These are phyloP conservation scores for Extremus antarcticus DNA, from an alignment of 495 filamentous ascomycete species.

Conservation along the genomic window DNA sequence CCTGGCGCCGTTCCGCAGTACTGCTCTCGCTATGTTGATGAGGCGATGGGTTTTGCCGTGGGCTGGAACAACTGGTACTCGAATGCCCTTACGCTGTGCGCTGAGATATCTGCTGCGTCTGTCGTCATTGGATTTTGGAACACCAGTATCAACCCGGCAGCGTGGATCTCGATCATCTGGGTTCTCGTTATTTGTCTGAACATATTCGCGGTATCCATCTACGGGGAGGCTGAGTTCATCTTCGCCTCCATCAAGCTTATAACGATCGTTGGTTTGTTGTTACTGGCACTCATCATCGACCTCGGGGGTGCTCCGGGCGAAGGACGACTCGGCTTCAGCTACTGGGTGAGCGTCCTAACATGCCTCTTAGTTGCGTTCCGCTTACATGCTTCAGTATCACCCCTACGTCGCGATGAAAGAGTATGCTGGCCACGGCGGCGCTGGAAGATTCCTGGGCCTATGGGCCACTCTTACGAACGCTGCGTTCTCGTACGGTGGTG, in stretches of 20 bases:
- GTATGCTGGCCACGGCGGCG: constrained; percentile 38
- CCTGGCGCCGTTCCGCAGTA: background rate
- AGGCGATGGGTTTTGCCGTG: constrained; percentile 34
- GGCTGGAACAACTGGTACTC: constrained; percentile 37
- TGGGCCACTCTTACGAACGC: constrained; percentile 35
- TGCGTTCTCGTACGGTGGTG: constrained; percentile 43
- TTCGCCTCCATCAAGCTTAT: constrained; percentile 53
- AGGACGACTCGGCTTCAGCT: constrained; percentile 32
- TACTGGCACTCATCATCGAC: constrained; percentile 58
- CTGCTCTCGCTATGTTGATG: background rate
- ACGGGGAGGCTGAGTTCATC: constrained; percentile 51
- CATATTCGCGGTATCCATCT: constrained; percentile 28
- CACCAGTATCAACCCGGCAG: constrained; percentile 40
- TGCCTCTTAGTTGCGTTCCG: too few species aligned
- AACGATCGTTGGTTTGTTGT: constrained; percentile 53
- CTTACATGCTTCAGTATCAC: too few species aligned
- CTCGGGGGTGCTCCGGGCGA: constrained; percentile 49
- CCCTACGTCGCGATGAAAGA: constrained; percentile 27
- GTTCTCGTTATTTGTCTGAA: constrained; percentile 27
- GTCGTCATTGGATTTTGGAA: constrained; percentile 47
- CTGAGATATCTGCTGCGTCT: constrained; percentile 29
- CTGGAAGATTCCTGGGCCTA: constrained; percentile 37
- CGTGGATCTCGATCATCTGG: constrained; percentile 46
- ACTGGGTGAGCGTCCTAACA: too few species aligned
- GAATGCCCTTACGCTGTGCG: constrained; percentile 27